Evolutionary conservation across 2,329 filamentous ascomycete species (phyloP).

Genomic region (Colletotrichum euphorbiae): DNA sequence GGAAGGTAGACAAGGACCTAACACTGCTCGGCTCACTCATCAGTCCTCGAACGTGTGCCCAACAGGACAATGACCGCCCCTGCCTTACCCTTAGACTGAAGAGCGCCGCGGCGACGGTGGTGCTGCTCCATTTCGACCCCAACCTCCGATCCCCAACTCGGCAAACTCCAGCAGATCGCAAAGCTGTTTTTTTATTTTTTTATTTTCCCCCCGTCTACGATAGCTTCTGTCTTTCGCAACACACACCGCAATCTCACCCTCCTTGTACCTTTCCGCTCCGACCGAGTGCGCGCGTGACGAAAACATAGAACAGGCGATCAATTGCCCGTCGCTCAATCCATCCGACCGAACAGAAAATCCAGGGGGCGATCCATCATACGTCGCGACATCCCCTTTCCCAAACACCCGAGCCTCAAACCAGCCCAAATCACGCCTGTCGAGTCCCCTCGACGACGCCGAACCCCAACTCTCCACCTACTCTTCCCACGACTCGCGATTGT

Average conservation of each 20-base stretch:
- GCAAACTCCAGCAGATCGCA: slow-evolving; percentile 34
- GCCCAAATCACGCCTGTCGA: slow-evolving; percentile 15
- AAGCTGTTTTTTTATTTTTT: slow-evolving; percentile 20
- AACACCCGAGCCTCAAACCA: slow-evolving; percentile 2
- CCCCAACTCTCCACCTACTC: not conserved
- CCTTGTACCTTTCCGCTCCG: slow-evolving; percentile 12
- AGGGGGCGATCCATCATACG: slow-evolving; percentile 19
- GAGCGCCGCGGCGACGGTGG: not conserved
- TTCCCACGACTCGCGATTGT: not conserved
- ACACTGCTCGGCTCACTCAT: no score
- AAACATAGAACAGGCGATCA: not conserved
- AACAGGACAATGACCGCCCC: not conserved
- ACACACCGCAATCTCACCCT: slow-evolving; percentile 22
- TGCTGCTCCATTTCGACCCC: slow-evolving; percentile 35
- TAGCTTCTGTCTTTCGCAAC: slow-evolving; percentile 17
- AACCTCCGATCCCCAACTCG: slow-evolving; percentile 38
- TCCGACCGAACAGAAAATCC: not conserved
- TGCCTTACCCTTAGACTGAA: not conserved
- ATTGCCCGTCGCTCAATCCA: not conserved
- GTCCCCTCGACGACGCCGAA: not conserved
- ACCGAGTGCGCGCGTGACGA: slow-evolving; percentile 24
- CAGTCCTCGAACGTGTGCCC: not conserved
- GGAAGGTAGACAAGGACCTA: no score
- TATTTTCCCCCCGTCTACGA: slow-evolving; percentile 7
- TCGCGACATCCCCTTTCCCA: slow-evolving; percentile 29